Evolutionary conservation across 495 filamentous ascomycete species (phyloP).

Genomic region (Beverwykella pulmonaria): DNA sequence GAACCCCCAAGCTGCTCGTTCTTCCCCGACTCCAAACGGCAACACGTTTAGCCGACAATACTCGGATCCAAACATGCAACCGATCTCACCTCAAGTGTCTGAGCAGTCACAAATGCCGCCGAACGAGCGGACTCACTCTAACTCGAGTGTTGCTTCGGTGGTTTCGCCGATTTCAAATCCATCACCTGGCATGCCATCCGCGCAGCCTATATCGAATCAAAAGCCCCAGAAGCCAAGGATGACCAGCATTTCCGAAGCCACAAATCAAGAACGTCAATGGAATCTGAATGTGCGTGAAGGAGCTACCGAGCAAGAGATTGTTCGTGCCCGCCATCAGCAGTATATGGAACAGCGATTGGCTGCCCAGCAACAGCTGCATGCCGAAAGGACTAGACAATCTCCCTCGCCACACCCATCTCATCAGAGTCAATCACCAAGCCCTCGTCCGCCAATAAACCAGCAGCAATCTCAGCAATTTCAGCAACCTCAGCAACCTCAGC

Average conservation of each 20-base stretch:
- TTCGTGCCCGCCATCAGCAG: constrained; percentile 28
- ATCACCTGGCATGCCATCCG: constrained; percentile 4
- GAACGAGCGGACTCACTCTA: constrained; percentile 10
- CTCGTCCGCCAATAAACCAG: constrained; percentile 1
- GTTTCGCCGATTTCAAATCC: constrained; percentile 34
- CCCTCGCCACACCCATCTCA: constrained; percentile 30
- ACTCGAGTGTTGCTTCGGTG: constrained; percentile 14
- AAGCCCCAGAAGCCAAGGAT: constrained; percentile 25
- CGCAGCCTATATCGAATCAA: constrained; percentile 7
- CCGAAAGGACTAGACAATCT: constrained; percentile 15
- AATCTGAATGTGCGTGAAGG: constrained; percentile 27
- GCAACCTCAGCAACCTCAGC: too few species aligned
- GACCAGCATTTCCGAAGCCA: constrained; percentile 32
- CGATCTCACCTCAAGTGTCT: constrained; percentile 31
- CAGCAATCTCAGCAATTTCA: background rate
- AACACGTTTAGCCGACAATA: constrained; percentile 5
- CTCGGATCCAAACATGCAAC: constrained; percentile 30
- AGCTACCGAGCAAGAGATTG: constrained; percentile 34
- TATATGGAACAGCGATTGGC: constrained; percentile 35
- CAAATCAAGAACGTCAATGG: constrained; percentile 30
- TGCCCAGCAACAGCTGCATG: constrained; percentile 29
- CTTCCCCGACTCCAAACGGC: background rate
- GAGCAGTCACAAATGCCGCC: constrained; percentile 17
- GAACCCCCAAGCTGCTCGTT: background rate
- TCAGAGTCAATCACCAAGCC: constrained; percentile 25